Evolutionary conservation across 2,329 filamentous ascomycete genomes (phyloP).

Genomic region (Colletotrichum paranaense): DNA sequence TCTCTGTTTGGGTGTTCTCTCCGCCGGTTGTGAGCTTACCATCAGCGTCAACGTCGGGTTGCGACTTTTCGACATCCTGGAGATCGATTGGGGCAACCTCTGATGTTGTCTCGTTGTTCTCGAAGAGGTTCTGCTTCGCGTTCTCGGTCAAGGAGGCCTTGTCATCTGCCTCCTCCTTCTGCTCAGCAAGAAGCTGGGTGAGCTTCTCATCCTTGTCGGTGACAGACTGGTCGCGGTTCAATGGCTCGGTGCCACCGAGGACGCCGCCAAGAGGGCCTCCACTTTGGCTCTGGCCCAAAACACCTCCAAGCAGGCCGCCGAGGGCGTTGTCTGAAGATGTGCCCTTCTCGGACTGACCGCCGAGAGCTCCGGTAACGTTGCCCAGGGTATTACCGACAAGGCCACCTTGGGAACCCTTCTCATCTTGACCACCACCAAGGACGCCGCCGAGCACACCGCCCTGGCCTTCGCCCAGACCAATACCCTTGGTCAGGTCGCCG

Average conservation of each 20-base stretch:
- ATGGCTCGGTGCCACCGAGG: conserved; percentile 21
- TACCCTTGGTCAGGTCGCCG: conserved; percentile 35
- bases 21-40: conserved; percentile 30
- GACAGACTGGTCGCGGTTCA: conserved; percentile 26
- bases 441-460: conserved; percentile 33
- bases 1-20: conserved; percentile 34
- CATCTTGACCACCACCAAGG: conserved; percentile 1
- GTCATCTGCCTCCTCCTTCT: conserved; percentile 25
- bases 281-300: conserved; percentile 21
- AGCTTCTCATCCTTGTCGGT: conserved; percentile 35
- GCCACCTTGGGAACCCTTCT: conserved; percentile 8
- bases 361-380: conserved; percentile 2
- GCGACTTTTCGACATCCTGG: conserved; percentile 28
- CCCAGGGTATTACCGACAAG: conserved; percentile 4
- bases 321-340: conserved; percentile 11
- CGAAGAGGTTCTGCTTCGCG: conserved; percentile 36
- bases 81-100: conserved; percentile 35
- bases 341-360: conserved; percentile 11
- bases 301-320: conserved; percentile 8
- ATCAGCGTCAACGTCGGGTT: conserved; percentile 15
- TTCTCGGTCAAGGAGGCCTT: conserved; percentile 29
- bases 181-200: conserved; percentile 27
- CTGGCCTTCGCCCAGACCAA: conserved; percentile 34
- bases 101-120: conserved; percentile 32
- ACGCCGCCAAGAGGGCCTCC: conserved; percentile 23